Evolutionary conservation across 345 rosid genomes (phyloP).

Genomic region (Populus nigra): DNA sequence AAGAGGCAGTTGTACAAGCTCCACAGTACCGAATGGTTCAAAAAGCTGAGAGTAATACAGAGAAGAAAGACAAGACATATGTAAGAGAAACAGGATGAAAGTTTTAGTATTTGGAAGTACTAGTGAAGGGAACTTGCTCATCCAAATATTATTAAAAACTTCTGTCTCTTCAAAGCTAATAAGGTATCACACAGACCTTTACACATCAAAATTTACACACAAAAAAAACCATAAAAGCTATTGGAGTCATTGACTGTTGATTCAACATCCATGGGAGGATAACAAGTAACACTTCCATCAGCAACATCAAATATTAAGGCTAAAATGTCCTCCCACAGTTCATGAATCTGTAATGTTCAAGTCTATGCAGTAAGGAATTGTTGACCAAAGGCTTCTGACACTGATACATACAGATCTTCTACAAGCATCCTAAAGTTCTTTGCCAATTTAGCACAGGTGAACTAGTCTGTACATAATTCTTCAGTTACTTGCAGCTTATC

Average conservation of each 20-base stretch:
- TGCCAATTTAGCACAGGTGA: neutral
- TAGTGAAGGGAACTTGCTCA: too few relatives aligned
- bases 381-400: neutral
- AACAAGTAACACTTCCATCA: neutral
- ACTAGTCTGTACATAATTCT: neutral
- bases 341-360: neutral
- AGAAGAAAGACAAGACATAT: neutral
- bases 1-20: conserved; percentile 90
- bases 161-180: neutral
- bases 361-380: neutral
- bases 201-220: neutral
- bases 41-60: conserved; percentile 56
- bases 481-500: neutral
- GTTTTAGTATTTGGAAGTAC: neutral
- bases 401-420: neutral
- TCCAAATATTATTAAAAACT: neutral
- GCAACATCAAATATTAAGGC: neutral
- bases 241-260: neutral
- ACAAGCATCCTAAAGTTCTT: neutral
- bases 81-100: neutral
- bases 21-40: conserved; percentile 93
- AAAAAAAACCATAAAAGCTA: neutral
- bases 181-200: neutral
- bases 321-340: neutral
- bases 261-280: neutral